Base-by-base conservation (phyloP, 768 basidiomycete species). In the Boletus rubescentipes region DNA sequence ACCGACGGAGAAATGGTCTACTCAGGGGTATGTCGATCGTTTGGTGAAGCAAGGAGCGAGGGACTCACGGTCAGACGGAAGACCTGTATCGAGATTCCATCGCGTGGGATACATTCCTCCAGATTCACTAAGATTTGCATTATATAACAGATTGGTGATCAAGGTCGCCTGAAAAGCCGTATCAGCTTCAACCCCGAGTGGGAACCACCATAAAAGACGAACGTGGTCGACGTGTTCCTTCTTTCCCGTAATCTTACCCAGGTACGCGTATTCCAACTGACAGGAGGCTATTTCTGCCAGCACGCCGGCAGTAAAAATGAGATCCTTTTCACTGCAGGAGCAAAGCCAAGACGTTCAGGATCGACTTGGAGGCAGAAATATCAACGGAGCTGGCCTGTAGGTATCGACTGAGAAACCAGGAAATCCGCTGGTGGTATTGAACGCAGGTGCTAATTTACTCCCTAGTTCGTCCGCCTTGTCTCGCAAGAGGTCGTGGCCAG, bases 241-340 rank as follows among this genome's bases (percentile, higher is more conserved):
- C 60, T 87, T 85, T 0, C 87, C 88, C 0, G 91, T 92, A 23
- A 86, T 67, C 61, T 90, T 85, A 4, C 88, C 88, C 5, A 95
- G 78, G 61, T 93, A 93, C 52, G 87, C 82, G 63, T 93, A 89
- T 70, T 95, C 93, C 48, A 95, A 67, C 64, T 94, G 91, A 49
- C 86, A 75, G 41, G 82, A 89, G 0, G 84, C 89, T 31, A 93
- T 84, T 69, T 97, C 93, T 0, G 93, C 90, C 12, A 87, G 65
- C 12, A 79, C 65, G 10, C 78, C 79, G 5, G 73, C 61, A 42
- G 0, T 0, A 30, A 5, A 23, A 8, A n/a, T 3, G 12, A 10
- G 2, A 18, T 16, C 31, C 1, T 1, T 46, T 49, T 40, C 36
- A 0, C 63, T 66, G 12, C 0, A 36, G 31, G 23, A 26, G 34